Evolutionary conservation across 1,284 basidiomycete genomes (phyloP).

Genomic region (Jaminaea rosea): DNA sequence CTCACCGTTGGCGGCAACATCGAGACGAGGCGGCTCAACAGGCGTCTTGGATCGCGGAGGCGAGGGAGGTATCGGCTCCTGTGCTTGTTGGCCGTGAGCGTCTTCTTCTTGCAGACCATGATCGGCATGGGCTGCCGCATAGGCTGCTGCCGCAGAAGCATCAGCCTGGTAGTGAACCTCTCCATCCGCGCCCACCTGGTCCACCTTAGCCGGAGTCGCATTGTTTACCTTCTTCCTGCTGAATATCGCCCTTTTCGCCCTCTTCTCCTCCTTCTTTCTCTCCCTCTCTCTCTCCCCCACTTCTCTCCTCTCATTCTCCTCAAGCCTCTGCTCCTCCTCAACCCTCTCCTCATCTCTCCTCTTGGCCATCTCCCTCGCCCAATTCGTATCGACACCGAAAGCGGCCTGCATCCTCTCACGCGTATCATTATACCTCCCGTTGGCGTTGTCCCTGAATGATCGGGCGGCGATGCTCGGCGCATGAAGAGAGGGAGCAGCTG

Average conservation of each 20-base stretch:
- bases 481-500: slow-evolving; percentile 4
- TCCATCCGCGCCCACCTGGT: too few species aligned
- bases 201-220: slow-evolving; percentile 9
- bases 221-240: slow-evolving; percentile 17
- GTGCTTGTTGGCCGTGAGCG: neutral
- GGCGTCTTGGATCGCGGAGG: slow-evolving; percentile 12
- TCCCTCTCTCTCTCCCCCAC: slow-evolving; percentile 9
- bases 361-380: slow-evolving; percentile 34
- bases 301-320: slow-evolving; percentile 6
- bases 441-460: slow-evolving; percentile 31
- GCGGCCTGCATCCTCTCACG: slow-evolving; percentile 39
- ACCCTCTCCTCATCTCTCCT: slow-evolving; percentile 23
- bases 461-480: slow-evolving; percentile 21
- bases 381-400: slow-evolving; percentile 30
- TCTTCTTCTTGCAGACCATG: slow-evolving; percentile 4
- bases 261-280: slow-evolving; percentile 13
- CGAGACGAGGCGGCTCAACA: slow-evolving; percentile 18
- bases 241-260: slow-evolving; percentile 12
- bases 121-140: slow-evolving; percentile 3
- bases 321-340: slow-evolving; percentile 14
- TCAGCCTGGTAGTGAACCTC: too few species aligned
- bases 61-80: slow-evolving; percentile 1
- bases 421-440: slow-evolving; percentile 42
- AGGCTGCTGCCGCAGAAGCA: too few species aligned
- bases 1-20: neutral